Evolutionary conservation across 2,329 filamentous ascomycete genomes (phyloP), one percentile per base, ranked within the genome.

Genomic region (Incumbomyces delicatus): DNA sequence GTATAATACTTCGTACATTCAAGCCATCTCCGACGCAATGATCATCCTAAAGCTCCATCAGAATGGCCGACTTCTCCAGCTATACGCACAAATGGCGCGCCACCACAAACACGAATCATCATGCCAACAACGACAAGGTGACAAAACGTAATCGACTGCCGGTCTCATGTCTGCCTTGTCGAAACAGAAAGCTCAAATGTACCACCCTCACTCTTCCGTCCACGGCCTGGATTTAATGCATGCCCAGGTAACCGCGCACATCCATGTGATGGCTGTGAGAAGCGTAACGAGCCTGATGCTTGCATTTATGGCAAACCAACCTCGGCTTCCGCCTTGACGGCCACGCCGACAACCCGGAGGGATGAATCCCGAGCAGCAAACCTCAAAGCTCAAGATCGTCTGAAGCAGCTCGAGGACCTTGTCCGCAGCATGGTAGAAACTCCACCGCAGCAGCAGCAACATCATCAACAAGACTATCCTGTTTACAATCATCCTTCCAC

Each of bases 111-210:
- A 35, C 85, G 85, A 5, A 92, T 87, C n/a, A 80, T 72, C 52
- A 29, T 16, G 80, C 85, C 44, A 83, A 89, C 56, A 94, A 84
- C 59, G 46, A 50, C 50, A 55, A 54, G 40, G 84, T 95, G 50
- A 82, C 87, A 55, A 94, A 92, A 71, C 80, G 90, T 62, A 95
- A 95, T 61, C 76, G 90, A 50, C 83, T 95, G 13, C 90, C 90
- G 40, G 73, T 96, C 36, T 95, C 60, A 20, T 62, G 60, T 41
- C 50, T 51, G 14, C 53, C 54, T n/a, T 69, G 66, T 56, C 61
- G 66, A 27, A 58, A 61, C 13, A 63, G 66, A 39, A 69, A 69
- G 48, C 65, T 69, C 46, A 69, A 66, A 58, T 69, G 66, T 27
- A 27, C 22, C 5, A 27, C 22, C 22, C 22, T 27, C 22, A 5